Conservation (phyloP, 1,284 basidiomycete genomes). For the Earliella scabrosa region DNA sequence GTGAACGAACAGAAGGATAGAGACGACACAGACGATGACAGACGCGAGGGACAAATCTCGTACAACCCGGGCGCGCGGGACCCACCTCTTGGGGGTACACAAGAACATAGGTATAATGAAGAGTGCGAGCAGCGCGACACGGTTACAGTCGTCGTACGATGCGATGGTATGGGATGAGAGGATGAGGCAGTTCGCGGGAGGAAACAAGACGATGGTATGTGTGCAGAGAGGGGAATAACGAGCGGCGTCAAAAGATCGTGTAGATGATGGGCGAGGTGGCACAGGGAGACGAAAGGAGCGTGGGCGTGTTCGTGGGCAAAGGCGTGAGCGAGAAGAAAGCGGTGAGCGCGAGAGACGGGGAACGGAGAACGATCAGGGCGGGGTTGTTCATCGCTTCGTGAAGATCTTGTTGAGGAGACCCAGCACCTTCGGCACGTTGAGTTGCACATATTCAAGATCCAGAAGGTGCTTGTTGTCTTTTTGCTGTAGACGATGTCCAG, state of each 20-base stretch:
- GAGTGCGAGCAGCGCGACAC: constrained; percentile 15
- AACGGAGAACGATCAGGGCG: not conserved
- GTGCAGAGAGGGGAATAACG: not conserved
- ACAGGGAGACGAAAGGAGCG: constrained; percentile 17
- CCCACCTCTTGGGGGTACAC: constrained; percentile 9
- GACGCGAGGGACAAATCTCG: constrained; percentile 1
- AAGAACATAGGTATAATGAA: constrained; percentile 20
- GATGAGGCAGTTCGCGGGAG: not conserved
- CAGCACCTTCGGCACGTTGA: constrained; percentile 95
- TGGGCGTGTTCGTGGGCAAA: constrained; percentile 15
- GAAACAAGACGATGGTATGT: not conserved
- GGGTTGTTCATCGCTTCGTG: constrained; percentile 68
- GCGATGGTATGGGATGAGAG: not conserved
- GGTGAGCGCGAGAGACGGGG: not conserved
- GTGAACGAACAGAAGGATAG: constrained; percentile 1
- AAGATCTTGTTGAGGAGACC: constrained; percentile 92
- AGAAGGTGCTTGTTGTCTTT: constrained; percentile 97
- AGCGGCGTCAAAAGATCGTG: constrained; percentile 17
- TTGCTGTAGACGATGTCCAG: constrained; percentile 63
- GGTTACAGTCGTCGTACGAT: not conserved
- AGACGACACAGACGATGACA: constrained; percentile 1
- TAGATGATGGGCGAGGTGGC: constrained; percentile 17
- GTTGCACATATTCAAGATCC: constrained; percentile 96
- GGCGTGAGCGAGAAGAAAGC: constrained; percentile 6
- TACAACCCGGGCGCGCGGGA: constrained; percentile 22